These are phyloP conservation scores for Lunularia cruciata DNA, from an alignment of 225 moss, liverwort and hornwort species.

Conservation along the genomic window DNA sequence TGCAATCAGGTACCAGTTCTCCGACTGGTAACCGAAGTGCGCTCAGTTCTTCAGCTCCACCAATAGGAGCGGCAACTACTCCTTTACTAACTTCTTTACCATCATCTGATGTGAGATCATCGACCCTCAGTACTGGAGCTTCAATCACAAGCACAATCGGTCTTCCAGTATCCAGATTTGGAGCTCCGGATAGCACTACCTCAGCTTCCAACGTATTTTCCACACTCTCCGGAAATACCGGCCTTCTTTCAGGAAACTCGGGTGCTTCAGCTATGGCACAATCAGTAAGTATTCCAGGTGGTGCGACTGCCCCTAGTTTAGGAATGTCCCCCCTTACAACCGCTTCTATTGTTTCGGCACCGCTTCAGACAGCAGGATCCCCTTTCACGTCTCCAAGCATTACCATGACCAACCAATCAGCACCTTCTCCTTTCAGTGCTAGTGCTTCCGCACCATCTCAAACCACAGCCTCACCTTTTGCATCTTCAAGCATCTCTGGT, in stretches of 20 bases:
- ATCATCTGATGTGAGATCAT: constrained; percentile 8
- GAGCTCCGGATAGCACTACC: constrained; percentile 10
- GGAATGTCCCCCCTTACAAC: constrained; percentile 8
- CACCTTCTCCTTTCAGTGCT: constrained; percentile 5
- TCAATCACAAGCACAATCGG: background rate
- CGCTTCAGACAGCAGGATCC: background rate
- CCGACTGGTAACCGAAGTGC: background rate
- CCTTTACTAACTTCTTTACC: background rate
- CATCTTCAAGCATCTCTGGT: constrained; percentile 29
- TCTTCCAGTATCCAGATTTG: background rate
- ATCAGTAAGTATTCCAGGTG: constrained; percentile 9
- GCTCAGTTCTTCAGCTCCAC: background rate
- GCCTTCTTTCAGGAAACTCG: constrained; percentile 17
- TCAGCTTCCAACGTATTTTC: constrained; percentile 28
- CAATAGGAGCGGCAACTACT: background rate
- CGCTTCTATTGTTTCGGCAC: background rate
- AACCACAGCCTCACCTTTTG: constrained; percentile 29
- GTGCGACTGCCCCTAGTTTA: constrained; percentile 1
- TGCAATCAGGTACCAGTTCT: constrained; percentile 3
- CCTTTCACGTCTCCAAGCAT: constrained; percentile 3
- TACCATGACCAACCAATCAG: background rate
- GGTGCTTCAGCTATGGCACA: background rate
- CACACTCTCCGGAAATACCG: constrained; percentile 7
- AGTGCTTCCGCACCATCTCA: constrained; percentile 37
- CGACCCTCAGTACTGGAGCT: background rate